Evolutionary conservation across 305 asterid genomes (phyloP), one percentile per base, ranked within the genome.

Genomic region (Stenogyne calaminthoides): DNA sequence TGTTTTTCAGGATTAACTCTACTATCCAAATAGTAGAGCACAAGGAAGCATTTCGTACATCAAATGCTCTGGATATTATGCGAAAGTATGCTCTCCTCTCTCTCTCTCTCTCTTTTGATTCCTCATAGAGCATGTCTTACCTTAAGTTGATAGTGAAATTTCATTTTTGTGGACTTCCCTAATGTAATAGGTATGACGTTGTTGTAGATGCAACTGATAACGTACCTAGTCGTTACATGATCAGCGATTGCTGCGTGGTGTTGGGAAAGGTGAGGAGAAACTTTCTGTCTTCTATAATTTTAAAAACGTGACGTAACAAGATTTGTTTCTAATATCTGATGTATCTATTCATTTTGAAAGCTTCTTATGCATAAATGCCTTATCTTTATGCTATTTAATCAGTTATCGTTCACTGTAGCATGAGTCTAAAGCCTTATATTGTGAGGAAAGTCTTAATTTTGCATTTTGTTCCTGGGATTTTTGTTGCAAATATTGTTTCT

Each of bases 131-230:
- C 20, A 67, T 63, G 64, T 70, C 36, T 62, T 37, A 6, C 69
- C 62, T 57, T 64, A 62, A 52, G 64, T 70, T 49, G 27, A 18
- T 54, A 69, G n/a, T 18, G 62, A 7, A 29, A 20, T 22, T 72
- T 64, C 56, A 63, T 66, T 55, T 80, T 78, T 71, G 77, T 32
- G 74, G 71, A 58, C 76, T 76, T 51, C 59, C 15, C 34, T 25
- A 75, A 36, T 60, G 20, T 76, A 46, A 71, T 78, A 94, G 99
- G 87, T 94, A 94, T 80, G 98, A 91, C 67, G 78, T 91, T 68
- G 99, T 91, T 36, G 83, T 94, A 58, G 99, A 94, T 88, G 98
- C 98, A 61, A 94, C 99, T 11, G 99, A 94, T 71, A 94, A 94
- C 75, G 97, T 79, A 71, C 97, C 97, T 55, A 92, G 97, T 72